These are phyloP conservation scores for Cryptococcus wingfieldii DNA, from an alignment of 1,284 basidiomycete genomes.

Conservation along the genomic window DNA sequence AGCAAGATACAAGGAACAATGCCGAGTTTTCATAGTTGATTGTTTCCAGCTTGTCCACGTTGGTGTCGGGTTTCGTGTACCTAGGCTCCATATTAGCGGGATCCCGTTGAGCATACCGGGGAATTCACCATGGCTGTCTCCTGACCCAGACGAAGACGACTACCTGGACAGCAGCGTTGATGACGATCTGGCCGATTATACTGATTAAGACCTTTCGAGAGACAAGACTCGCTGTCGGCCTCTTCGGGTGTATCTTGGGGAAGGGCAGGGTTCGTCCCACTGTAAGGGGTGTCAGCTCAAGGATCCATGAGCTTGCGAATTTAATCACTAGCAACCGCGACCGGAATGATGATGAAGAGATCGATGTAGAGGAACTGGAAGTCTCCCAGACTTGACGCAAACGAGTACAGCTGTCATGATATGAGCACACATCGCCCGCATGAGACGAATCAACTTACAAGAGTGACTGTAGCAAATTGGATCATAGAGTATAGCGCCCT, in stretches of 20 bases:
- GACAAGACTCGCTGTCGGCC: constrained; percentile 93
- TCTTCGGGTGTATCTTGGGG: constrained; percentile 77
- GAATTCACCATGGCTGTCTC: constrained; percentile 68
- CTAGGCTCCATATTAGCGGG: constrained; percentile 15
- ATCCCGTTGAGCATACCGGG: neutral
- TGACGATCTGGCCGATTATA: constrained; percentile 85
- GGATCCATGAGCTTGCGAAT: neutral
- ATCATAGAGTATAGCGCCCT: constrained; percentile 53
- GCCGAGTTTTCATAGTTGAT: constrained; percentile 90
- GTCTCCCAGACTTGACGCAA: constrained; percentile 93
- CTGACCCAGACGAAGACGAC: constrained; percentile 89
- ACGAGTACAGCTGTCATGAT: constrained; percentile 66
- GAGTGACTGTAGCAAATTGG: constrained; percentile 66
- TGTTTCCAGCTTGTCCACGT: constrained; percentile 77
- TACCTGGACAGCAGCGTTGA: constrained; percentile 78
- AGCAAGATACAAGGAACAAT: constrained; percentile 90
- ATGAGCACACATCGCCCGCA: neutral
- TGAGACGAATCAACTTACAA: constrained; percentile 42
- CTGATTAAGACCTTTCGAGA: constrained; percentile 93
- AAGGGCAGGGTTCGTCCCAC: constrained; percentile 94
- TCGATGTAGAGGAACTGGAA: constrained; percentile 98
- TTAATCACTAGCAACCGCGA: constrained; percentile 83
- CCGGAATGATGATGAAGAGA: constrained; percentile 93
- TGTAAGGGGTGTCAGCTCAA: constrained; percentile 36
- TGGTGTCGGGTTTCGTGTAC: constrained; percentile 58